Evolutionary conservation across 768 basidiomycete genomes (phyloP).

Genomic region (Paxillus rubicundulus): DNA sequence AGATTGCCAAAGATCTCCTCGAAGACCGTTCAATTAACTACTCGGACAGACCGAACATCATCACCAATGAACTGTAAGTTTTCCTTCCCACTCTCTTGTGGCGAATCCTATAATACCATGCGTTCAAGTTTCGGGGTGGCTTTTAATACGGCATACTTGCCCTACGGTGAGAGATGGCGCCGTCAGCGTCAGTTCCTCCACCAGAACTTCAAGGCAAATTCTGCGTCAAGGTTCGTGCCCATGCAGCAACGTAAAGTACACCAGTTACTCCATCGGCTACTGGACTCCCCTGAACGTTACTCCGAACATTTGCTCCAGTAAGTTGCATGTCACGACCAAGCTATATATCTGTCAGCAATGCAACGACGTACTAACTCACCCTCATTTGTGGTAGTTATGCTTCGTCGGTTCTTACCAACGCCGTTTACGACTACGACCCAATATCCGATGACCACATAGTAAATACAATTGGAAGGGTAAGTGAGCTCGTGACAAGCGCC

Average conservation of each 20-base stretch:
- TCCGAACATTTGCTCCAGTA: conserved; percentile 13
- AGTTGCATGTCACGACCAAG: conserved; percentile 6
- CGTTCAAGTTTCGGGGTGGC: conserved; percentile 13
- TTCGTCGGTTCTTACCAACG: conserved; percentile 27
- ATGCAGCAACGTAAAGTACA: conserved; percentile 13
- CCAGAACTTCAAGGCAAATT: conserved; percentile 11
- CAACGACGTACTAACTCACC: neutral
- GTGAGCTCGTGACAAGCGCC: neutral
- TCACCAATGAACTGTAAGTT: conserved; percentile 12
- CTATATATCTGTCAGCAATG: conserved; percentile 5
- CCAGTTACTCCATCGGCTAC: conserved; percentile 4
- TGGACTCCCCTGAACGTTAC: conserved; percentile 6
- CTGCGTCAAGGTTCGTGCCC: conserved; percentile 12
- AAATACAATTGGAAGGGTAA: conserved; percentile 8
- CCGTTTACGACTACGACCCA: conserved; percentile 19
- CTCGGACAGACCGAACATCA: conserved; percentile 15
- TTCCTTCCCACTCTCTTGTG: neutral
- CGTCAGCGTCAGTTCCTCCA: conserved; percentile 20
- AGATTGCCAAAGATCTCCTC: conserved; percentile 10
- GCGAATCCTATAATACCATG: neutral
- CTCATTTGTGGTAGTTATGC: conserved; percentile 7
- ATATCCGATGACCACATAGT: conserved; percentile 12
- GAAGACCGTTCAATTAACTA: conserved; percentile 21
- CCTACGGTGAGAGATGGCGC: conserved; percentile 19
- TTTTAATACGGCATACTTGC: conserved; percentile 14